phyloP scores from a whole-genome alignment of 2,329 filamentous ascomycete species.

The Aspergillus novofumigatus region DNA sequence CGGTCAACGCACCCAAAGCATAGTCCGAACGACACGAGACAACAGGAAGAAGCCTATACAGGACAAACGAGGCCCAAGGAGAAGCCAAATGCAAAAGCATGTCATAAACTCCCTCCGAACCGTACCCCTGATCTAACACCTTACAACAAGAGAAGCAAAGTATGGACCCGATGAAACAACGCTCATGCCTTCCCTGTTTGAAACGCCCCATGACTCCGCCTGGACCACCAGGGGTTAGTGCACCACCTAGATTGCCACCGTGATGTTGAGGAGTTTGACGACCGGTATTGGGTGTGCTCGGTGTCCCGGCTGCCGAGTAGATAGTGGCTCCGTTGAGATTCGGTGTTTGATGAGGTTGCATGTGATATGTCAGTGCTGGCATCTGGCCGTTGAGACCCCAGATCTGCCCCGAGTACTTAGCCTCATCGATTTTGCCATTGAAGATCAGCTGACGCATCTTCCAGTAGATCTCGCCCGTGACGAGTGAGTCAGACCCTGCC shows the following conservation, averaged over 20 bases:
- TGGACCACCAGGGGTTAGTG: conserved; percentile 73
- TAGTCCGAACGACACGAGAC: not conserved
- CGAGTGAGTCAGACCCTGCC: conserved; percentile 85
- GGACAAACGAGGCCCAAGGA: conserved; percentile 2
- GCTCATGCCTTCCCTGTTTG: conserved; percentile 31
- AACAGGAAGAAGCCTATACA: conserved; percentile 15
- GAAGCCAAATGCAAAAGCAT: conserved; percentile 7
- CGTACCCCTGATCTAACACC: conserved; percentile 11
- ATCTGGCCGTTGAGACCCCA: conserved; percentile 81
- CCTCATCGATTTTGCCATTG: conserved; percentile 71
- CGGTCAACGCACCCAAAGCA: not conserved
- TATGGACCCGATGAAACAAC: not conserved
- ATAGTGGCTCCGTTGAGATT: conserved; percentile 53
- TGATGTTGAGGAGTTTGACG: conserved; percentile 48
- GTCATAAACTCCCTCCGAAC: conserved; percentile 8
- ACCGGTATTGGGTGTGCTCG: conserved; percentile 65
- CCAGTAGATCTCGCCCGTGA: conserved; percentile 95
- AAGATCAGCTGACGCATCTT: conserved; percentile 86
- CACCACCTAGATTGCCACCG: conserved; percentile 38
- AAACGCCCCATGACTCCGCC: conserved; percentile 72
- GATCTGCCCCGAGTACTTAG: conserved; percentile 79
- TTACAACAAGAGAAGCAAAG: conserved; percentile 1
- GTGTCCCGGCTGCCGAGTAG: conserved; percentile 47
- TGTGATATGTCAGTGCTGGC: conserved; percentile 47
- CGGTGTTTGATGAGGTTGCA: conserved; percentile 47